Evolutionary conservation across 192 early-diverging fungal genomes (phyloP).

Genomic region (Gaertneriomyces sp.): DNA sequence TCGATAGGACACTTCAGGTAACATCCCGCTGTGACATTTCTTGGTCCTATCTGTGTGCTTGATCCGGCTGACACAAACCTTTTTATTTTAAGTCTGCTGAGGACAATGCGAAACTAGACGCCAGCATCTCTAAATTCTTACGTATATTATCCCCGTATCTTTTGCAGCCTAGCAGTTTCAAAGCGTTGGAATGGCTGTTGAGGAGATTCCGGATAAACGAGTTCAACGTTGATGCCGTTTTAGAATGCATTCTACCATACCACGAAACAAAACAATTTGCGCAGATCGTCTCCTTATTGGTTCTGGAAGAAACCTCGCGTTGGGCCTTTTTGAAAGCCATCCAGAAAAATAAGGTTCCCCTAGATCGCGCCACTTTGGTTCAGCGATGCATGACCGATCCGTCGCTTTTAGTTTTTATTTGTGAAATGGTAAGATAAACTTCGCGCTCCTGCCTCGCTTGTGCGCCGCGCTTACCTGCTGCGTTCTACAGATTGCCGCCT

Average conservation of each 20-base stretch:
- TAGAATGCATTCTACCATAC: conserved; percentile 83
- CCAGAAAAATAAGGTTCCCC: conserved; percentile 50
- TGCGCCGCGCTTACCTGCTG: background rate
- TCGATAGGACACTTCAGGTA: conserved; percentile 75
- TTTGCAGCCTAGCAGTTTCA: conserved; percentile 76
- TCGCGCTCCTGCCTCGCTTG: conserved; percentile 1
- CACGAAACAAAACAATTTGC: conserved; percentile 89
- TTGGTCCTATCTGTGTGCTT: background rate
- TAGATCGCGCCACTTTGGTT: conserved; percentile 70
- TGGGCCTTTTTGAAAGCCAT: conserved; percentile 62
- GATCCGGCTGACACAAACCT: background rate
- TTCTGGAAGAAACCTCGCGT: conserved; percentile 56
- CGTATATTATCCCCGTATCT: conserved; percentile 79
- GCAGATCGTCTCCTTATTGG: conserved; percentile 72
- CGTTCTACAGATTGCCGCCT: conserved; percentile 27
- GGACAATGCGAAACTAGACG: conserved; percentile 77
- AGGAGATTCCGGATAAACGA: conserved; percentile 81
- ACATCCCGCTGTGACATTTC: background rate
- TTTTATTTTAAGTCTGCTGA: conserved; percentile 60
- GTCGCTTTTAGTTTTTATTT: conserved; percentile 74
- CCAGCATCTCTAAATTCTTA: conserved; percentile 70
- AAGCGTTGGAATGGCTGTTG: conserved; percentile 90
- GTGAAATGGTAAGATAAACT: conserved; percentile 52
- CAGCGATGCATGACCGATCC: conserved; percentile 65
- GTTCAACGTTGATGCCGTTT: conserved; percentile 74